Conservation (phyloP, 83 land plant genomes). For the Picea mariana region DNA sequence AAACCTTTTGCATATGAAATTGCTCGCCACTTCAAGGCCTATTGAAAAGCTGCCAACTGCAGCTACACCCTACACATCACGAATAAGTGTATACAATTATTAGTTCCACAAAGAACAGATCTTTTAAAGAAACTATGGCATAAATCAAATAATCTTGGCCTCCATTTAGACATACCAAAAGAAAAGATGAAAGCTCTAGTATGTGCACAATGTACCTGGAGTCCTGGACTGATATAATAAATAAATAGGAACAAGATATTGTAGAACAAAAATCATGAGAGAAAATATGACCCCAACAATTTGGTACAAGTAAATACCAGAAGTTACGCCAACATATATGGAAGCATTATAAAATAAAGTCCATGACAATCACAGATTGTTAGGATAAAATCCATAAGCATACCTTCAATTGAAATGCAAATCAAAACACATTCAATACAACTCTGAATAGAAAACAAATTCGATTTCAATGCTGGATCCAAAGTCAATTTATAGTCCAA, state of each 20-base stretch:
- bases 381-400: not conserved
- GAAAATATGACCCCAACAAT: not conserved
- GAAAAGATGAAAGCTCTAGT: not conserved
- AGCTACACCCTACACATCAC: conserved; percentile 8
- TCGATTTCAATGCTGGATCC: not conserved
- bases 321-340: not conserved
- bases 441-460: not conserved
- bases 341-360: not conserved
- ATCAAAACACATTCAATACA: not conserved
- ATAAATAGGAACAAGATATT: not conserved
- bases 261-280: not conserved
- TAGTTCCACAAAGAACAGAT: not conserved
- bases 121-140: not conserved
- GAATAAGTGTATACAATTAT: not conserved
- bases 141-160: not conserved
- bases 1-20: conserved; percentile 10
- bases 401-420: not conserved
- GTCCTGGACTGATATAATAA: not conserved
- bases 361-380: not conserved
- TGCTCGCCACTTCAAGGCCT: not conserved
- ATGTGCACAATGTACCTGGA: not conserved
- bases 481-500: too few relatives aligned
- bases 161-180: not conserved
- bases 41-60: not conserved
- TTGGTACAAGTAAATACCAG: not conserved